Percentiles rank a stretch among this genome's conserved stretches.
Evolutionary conservation across 768 basidiomycete genomes (phyloP).

Genomic region (Tricholoma flavovirens): DNA sequence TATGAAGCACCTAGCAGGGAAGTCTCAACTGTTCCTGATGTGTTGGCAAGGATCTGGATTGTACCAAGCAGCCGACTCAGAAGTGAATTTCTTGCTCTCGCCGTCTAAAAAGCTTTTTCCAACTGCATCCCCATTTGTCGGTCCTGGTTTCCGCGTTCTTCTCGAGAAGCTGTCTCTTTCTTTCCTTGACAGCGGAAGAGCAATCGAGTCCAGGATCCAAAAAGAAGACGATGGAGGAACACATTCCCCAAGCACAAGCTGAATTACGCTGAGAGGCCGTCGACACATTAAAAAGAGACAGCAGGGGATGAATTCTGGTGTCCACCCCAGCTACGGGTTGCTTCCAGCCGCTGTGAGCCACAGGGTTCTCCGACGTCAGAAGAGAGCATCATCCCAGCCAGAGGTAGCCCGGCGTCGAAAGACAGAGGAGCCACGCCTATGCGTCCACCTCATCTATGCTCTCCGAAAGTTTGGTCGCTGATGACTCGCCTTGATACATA

Average conservation of each 20-base stretch:
- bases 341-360: background rate
- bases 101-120: background rate
- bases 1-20: no score
- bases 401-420: background rate
- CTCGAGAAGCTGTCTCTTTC: no score
- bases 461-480: background rate
- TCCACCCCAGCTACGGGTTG: background rate
- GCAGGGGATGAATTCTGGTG: background rate
- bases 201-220: background rate
- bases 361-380: background rate
- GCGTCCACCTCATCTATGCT: background rate
- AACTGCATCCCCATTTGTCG: background rate
- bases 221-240: background rate
- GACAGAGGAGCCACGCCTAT: background rate
- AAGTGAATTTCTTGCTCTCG: background rate
- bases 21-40: no score
- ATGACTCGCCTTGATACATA: background rate
- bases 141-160: background rate
- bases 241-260: background rate
- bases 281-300: background rate
- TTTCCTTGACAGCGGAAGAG: background rate
- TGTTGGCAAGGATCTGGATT: background rate
- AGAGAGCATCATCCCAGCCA: background rate
- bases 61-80: background rate
- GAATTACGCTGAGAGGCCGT: background rate